Base-by-base conservation (phyloP, 805 yeast species). In the Saccharomycopsis selenospora region DNA sequence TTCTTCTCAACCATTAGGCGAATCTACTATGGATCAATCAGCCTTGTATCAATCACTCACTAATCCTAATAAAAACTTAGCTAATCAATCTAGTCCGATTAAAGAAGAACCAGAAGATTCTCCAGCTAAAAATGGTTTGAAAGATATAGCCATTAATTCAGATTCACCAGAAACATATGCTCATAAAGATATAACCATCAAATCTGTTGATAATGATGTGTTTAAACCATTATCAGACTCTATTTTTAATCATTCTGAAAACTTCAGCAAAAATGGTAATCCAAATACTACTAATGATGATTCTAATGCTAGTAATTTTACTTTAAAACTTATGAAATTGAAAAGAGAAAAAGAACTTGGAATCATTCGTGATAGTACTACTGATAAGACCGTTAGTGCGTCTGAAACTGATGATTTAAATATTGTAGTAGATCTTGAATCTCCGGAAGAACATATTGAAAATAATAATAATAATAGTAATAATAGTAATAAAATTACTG, bases 161-260 rank as follows among this genome's bases (percentile, higher is more conserved):
- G 29, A 27, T 27, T 11, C 11, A 11, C 29, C 29, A 8, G 29
- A 27, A 27, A 11, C 29, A 11, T 27, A 27, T 27, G 29, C 11
- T 8, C 29, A 11, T 27, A 27, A 41, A 25, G 50, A 46, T 10
- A 24, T 48, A 17, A 43, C 52, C 3, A 17, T 49, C 10, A 24
- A 27, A 11, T 11, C 41, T 30, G 50, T 41, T 24, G 45, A 45
- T n/a, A 36, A 20, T 27, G 47, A 42, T 2, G 49, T 50, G 3
- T 50, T 49, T 24, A 46, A 49, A 30, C 55, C 53, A 20, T 49
- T 52, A 13, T n/a, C 49, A 23, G 53, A 52, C 17, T 47, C 53
- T 3, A 38, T 50, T 3, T 47, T 52, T 14, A 14, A 43, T 22
- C 18, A 38, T 3, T 13, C 17, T 2, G 36, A 24, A 11, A 18